These are phyloP conservation scores for Rhodotorula paludigena DNA, from an alignment of 768 basidiomycete species.

Conservation along the genomic window DNA sequence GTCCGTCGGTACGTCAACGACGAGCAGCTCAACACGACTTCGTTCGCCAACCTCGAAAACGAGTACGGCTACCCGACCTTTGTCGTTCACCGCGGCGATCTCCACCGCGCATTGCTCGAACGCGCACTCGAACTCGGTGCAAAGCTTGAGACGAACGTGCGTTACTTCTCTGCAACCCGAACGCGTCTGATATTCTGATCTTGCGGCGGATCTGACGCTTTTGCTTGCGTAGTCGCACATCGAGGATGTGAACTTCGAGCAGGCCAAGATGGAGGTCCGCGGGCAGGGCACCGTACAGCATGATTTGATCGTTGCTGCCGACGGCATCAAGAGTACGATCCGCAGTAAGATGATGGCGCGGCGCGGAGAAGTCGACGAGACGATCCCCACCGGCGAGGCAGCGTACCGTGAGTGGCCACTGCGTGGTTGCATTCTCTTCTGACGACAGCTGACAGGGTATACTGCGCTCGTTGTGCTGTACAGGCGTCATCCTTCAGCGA, in stretches of 20 bases:
- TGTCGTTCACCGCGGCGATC: conserved; percentile 48
- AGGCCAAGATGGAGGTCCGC: conserved; percentile 37
- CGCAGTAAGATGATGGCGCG: conserved; percentile 47
- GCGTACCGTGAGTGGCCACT: conserved; percentile 50
- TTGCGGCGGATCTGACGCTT: background rate
- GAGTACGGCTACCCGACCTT: conserved; percentile 47
- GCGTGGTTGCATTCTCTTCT: too few relatives aligned
- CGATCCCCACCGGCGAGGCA: conserved; percentile 47
- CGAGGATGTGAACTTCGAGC: conserved; percentile 44
- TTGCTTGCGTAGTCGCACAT: conserved; percentile 22
- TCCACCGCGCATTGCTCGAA: conserved; percentile 44
- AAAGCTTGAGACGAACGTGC: conserved; percentile 38
- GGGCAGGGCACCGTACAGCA: conserved; percentile 42
- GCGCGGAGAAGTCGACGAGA: conserved; percentile 46
- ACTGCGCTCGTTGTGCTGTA: background rate
- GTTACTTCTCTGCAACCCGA: too few relatives aligned
- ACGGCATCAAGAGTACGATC: conserved; percentile 49
- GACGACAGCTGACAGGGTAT: accelerated
- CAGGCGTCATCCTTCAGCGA: conserved; percentile 45
- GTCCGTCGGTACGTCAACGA: conserved; percentile 45
- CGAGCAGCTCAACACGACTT: conserved; percentile 45
- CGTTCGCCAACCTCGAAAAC: conserved; percentile 44
- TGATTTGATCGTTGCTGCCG: conserved; percentile 49
- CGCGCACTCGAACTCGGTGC: conserved; percentile 41
- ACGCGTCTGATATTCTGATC: background rate